Percentiles rank a stretch among this genome's conserved stretches.
These are phyloP conservation scores for Aureobasidium leucospermi DNA, from an alignment of 2,329 filamentous ascomycete genomes.

Conservation along the genomic window DNA sequence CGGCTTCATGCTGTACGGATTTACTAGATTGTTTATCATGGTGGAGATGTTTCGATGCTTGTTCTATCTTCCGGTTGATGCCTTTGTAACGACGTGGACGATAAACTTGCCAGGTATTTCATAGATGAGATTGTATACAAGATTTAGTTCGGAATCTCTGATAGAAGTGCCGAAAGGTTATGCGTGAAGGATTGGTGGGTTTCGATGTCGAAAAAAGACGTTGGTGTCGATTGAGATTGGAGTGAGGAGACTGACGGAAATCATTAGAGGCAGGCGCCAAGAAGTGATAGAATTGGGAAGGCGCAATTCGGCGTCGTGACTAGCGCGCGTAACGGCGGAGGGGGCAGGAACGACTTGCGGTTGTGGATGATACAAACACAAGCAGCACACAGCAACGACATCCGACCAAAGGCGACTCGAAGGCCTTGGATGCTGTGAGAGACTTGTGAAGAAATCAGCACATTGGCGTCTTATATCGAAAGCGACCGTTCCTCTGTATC, in stretches of 20 bases:
- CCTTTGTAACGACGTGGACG: slow-evolving; percentile 2
- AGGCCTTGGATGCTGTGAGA: neutral
- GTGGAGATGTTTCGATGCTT: slow-evolving; percentile 8
- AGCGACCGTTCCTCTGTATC: slow-evolving; percentile 17
- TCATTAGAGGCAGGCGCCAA: neutral
- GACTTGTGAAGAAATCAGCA: neutral
- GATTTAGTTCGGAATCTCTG: too few species aligned
- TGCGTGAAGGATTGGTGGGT: neutral
- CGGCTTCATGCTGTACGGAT: neutral
- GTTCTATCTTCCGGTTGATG: neutral
- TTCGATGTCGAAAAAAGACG: neutral
- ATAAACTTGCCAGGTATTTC: neutral
- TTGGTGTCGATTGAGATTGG: neutral
- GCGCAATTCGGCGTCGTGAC: neutral
- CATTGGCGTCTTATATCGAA: slow-evolving; percentile 15
- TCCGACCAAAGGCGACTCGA: neutral
- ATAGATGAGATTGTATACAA: neutral
- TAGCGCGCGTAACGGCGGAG: slow-evolving; percentile 10
- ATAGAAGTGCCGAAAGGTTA: too few species aligned
- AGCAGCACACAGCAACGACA: slow-evolving; percentile 4
- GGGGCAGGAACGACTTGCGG: slow-evolving; percentile 5
- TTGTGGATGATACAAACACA: slow-evolving; percentile 5
- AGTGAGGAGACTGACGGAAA: neutral
- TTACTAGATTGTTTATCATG: slow-evolving; percentile 6
- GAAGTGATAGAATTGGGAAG: slow-evolving; percentile 1